Evolutionary conservation across 352 stramenopile species (phyloP), one percentile per base, ranked within the genome.

Genomic region (Globisporangium lucens): DNA sequence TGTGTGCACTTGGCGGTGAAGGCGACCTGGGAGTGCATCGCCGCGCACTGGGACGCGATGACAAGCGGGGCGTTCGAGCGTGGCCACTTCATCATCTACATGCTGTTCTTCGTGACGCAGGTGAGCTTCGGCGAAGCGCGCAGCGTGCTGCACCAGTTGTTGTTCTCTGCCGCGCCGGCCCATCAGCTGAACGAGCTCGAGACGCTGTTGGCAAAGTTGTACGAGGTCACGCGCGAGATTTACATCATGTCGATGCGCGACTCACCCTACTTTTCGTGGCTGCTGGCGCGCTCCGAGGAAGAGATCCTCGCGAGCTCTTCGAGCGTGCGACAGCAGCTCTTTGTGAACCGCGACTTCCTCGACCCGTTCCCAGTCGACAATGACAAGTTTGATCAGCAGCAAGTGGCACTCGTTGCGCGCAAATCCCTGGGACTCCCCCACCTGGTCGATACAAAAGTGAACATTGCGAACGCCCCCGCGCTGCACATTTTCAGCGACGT

Each of bases 31-130:
- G 82, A 90, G 52, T 87, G 79, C 56, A 85, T 89, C 62, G 80
- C 82, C 38, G 82, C 82, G 49, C 77, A 87, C 46, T 84, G 77
- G 74, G 82, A 89, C 46, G 80, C 77, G 57, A 88, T 86, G 76
- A 65, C 71, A 29, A 73, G 55, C 27, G 75, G 78, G 4, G 65
- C 73, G 22, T 84, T 82, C 30, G 73, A 78, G 15, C 72, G 79
- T 22, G 77, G 76, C 27, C 75, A 84, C 24, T 77, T 68, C 30
- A 86, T 89, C 47, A 72, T 87, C 5, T 66, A 75, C 12, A 89
- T 90, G 75, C 59, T 89, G 10, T 88, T 87, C 63, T 90, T 85
- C 47, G 73, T 85, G 30, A 87, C 79, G 1, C 81, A 89, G 36
- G 73, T 90, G 41, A 89, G 83, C 63, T 85, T 86, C 35, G 77